Conservation (phyloP, 1,284 basidiomycete genomes). For the Ustilago nuda region DNA sequence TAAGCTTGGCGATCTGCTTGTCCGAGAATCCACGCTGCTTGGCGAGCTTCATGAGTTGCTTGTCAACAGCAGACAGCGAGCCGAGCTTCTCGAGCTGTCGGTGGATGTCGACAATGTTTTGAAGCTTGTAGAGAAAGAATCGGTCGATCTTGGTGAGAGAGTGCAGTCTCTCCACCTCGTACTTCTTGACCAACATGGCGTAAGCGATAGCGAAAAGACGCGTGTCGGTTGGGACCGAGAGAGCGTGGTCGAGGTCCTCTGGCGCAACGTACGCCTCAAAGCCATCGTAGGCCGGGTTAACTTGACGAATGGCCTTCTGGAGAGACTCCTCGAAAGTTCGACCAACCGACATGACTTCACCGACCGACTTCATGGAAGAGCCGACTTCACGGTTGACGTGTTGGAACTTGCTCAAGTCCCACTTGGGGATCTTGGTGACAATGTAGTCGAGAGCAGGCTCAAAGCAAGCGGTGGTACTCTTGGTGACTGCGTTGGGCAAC, state of each 20-base stretch:
- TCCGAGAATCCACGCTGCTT: slow-evolving; percentile 82
- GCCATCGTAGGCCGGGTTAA: slow-evolving; percentile 83
- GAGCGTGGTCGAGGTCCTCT: slow-evolving; percentile 83
- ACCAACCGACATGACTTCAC: slow-evolving; percentile 99
- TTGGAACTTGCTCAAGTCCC: slow-evolving; percentile 98
- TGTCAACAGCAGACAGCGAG: slow-evolving; percentile 74
- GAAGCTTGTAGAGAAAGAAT: slow-evolving; percentile 99
- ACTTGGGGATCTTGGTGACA: slow-evolving; percentile 99
- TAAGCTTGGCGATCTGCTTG: slow-evolving; percentile 85
- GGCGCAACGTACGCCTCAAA: slow-evolving; percentile 80
- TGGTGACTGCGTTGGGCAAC: slow-evolving; percentile 97
- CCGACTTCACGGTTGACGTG: slow-evolving; percentile 93
- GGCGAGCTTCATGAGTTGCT: slow-evolving; percentile 65
- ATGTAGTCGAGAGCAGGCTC: slow-evolving; percentile 99
- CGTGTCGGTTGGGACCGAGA: slow-evolving; percentile 83
- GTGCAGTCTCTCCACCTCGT: slow-evolving; percentile 89
- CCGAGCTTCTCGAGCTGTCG: slow-evolving; percentile 70
- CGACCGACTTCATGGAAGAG: slow-evolving; percentile 98
- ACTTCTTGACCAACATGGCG: slow-evolving; percentile 93
- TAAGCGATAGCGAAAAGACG: slow-evolving; percentile 96
- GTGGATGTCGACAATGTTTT: slow-evolving; percentile 82
- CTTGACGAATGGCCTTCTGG: slow-evolving; percentile 97
- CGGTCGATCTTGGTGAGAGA: slow-evolving; percentile 94
- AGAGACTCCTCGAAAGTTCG: slow-evolving; percentile 98
- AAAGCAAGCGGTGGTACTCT: slow-evolving; percentile 99